Evolutionary conservation across 2,329 filamentous ascomycete genomes (phyloP), one percentile per base, ranked within the genome.

Genomic region (Davidsoniella virescens): DNA sequence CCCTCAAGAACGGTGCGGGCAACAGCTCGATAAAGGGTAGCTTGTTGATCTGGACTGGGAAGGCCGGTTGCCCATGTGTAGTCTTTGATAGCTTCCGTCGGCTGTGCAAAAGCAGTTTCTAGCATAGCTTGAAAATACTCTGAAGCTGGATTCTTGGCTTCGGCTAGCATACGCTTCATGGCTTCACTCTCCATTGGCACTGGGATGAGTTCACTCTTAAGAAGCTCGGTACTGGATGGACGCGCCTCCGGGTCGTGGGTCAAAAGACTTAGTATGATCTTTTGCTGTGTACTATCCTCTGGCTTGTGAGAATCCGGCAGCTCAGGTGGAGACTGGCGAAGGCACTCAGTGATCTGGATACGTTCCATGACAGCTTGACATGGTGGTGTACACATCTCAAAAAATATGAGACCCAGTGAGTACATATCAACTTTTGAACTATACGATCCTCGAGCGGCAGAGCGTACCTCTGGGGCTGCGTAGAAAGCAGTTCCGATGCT

Each of bases 381-480:
- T 0, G 76, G 71, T 33, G 70, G 65, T 56, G 80, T 88, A 59
- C 84, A 93, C 92, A 98, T 98, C 64, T 98, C 92, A 57, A 95
- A 96, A 66, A 98, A 94, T 52, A 98, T 96, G 55, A 98, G 84
- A 0, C 92, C 92, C 40, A 98, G 71, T 0, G 90, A 95, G 62
- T 92, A 98, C 90, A 98, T 96, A 67, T 98, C 92, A 1, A 96
- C 88, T 64, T 95, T 96, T 52, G 86, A 81, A 53, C 85, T 93
- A 62, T 96, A 96, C 54, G 80, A 80, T 3, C 82, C 83, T 29
- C 75, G 75, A 5, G 80, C 80, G 5, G 75, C 75, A 1, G 85
- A 87, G 53, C 84, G 80, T 51, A 98, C 77, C 63, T 98, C 92
- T 0, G 92, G 92, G 0, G 92, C 92, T 51, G 94, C 84, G 59